Base-by-base conservation (phyloP, 2,329 filamentous ascomycete genomes). In the Paracamarosporium sp. region DNA sequence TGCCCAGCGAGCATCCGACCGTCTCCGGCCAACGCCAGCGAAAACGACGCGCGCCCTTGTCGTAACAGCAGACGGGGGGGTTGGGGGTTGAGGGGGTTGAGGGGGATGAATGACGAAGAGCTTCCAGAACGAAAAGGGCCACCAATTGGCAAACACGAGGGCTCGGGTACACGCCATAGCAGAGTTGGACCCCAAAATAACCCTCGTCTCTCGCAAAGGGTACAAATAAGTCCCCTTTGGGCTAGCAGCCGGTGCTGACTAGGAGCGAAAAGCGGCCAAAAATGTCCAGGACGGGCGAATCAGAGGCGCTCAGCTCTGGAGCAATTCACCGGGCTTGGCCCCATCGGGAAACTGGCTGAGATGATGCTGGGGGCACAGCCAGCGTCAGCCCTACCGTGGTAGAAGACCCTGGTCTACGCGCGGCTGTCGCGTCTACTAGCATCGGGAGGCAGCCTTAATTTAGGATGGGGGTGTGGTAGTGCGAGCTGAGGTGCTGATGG, bases 141-240 rank as follows among this genome's bases (percentile, higher is more conserved):
- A n/a, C n/a, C n/a, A n/a, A n/a, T n/a, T n/a, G n/a, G n/a, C n/a
- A n/a, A n/a, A n/a, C n/a, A n/a, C n/a, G n/a, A n/a, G n/a, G n/a
- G n/a, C n/a, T n/a, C n/a, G n/a, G n/a, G n/a, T n/a, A n/a, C n/a
- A n/a, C n/a, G n/a, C n/a, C n/a, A n/a, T n/a, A n/a, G n/a, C n/a
- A n/a, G n/a, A n/a, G 31, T 25, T 38, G 43, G 51, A 48, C 45
- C 52, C 56, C 36, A 60, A 60, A 60, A 57, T 60, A 57, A 50
- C 55, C 55, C 51, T 28, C 47, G 27, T 56, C 11, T 13, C n/a
- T 51, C 28, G 9, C 15, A 57, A 57, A 57, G 13, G 25, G 15
- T 31, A 40, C 56, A 52, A 57, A 57, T 47, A 35, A 9, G 1
- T 6, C 53, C 30, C 11, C 17, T 54, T n/a, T 11, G 20, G 24